Base-by-base conservation (phyloP, 2,329 filamentous ascomycete species). In the Coniochaeta sp. region DNA sequence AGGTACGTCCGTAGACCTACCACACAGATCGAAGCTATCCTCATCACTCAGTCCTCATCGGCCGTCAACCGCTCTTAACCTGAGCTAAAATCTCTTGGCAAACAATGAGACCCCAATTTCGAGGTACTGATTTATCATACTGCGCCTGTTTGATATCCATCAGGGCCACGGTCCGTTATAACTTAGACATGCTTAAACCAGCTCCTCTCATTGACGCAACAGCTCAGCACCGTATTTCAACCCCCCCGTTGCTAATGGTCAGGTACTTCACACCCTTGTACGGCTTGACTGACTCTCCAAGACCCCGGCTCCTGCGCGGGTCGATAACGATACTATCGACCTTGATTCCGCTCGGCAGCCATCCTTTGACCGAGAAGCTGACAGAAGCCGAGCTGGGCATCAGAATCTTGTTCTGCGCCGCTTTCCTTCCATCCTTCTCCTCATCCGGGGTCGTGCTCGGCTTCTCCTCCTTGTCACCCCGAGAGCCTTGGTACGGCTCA, bases 201-300 rank as follows among this genome's bases (percentile, higher is more conserved):
- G 34, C 6, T n/a, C 38, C 9, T 40, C 38, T 40, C 50, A 31
- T 4, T 8, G 6, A 34, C 1, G n/a, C 26, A 55, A n/a, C 16
- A 31, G 8, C 22, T 68, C 63, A 86, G 70, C 85, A 88, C 67
- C 86, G 77, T 66, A 86, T 80, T 72, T 89, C 86, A 47, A 88
- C 78, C 24, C 85, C 86, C 16, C 82, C 81, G 64, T 84, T 85
- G 68, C 85, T 88, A 57, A 88, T 79, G 17, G 93, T 97, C 67
- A 99, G 73, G 74, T 99, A 99, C 76, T 99, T 99, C 65, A 99
- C 95, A 1, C 95, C 95, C 76, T 98, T 99, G 75, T 96, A 98
- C 26, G 95, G 95, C 75, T 92, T 96, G 43, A 98, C 86, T 2
- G 89, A 86, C 65, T 96, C 91, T 0, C 91, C 91, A 54, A 99